Evolutionary conservation across 2,329 filamentous ascomycete species (phyloP).

Genomic region (Reticulascus tulasneorum): DNA sequence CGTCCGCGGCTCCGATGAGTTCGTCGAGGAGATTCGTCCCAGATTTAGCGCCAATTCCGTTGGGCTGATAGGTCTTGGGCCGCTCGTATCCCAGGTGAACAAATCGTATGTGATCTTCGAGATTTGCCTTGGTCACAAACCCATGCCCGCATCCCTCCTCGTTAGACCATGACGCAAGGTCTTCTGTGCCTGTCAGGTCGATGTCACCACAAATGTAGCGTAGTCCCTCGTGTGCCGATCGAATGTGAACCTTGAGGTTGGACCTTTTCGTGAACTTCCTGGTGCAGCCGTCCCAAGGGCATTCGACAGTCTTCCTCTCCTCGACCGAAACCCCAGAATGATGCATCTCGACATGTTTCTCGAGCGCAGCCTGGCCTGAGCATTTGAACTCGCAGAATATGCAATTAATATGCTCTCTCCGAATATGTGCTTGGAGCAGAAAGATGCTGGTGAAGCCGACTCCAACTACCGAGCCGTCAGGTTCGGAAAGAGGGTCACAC

Average conservation of each 20-base stretch:
- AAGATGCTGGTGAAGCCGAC: conserved; percentile 68
- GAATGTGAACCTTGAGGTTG: conserved; percentile 79
- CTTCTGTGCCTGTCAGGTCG: conserved; percentile 53
- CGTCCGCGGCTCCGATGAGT: too few relatives aligned
- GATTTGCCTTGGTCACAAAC: conserved; percentile 71
- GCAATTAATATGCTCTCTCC: conserved; percentile 70
- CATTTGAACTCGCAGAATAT: conserved; percentile 69
- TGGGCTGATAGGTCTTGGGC: conserved; percentile 22
- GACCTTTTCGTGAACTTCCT: conserved; percentile 77
- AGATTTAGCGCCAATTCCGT: conserved; percentile 18
- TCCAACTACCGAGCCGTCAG: conserved; percentile 33
- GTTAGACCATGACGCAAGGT: conserved; percentile 61
- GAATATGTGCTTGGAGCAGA: conserved; percentile 70
- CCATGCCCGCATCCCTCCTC: conserved; percentile 68
- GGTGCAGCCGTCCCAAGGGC: conserved; percentile 63
- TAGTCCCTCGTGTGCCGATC: conserved; percentile 70
- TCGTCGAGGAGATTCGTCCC: conserved; percentile 34
- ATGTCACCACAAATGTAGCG: conserved; percentile 76
- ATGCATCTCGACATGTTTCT: conserved; percentile 72
- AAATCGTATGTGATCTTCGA: conserved; percentile 82
- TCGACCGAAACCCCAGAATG: conserved; percentile 63
- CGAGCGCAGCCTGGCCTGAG: conserved; percentile 61
- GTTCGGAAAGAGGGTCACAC: conserved; percentile 56
- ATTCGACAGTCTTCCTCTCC: conserved; percentile 62
- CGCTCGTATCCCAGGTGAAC: conserved; percentile 66